Evolutionary conservation across 176 grass and related monocot genomes (phyloP).

Genomic region (Oryza officinalis): DNA sequence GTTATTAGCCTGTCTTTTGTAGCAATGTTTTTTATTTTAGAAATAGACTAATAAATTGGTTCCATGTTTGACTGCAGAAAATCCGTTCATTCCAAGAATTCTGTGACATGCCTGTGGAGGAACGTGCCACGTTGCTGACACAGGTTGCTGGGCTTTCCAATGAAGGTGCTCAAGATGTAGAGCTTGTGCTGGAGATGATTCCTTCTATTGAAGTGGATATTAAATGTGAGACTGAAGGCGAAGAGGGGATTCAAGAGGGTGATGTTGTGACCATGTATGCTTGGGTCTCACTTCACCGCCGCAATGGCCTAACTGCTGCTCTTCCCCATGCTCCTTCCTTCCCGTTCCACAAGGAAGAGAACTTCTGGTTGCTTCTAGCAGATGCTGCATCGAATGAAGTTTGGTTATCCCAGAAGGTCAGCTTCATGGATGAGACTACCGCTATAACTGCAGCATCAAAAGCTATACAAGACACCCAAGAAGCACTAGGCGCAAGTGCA

Average conservation of each 20-base stretch:
- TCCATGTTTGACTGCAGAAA: conserved; percentile 56
- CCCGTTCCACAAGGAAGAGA: conserved; percentile 95
- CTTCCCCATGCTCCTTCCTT: conserved; percentile 79
- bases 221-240: conserved; percentile 95
- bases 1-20: neutral
- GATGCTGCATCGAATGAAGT: conserved; percentile 71
- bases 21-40: neutral
- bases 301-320: conserved; percentile 78
- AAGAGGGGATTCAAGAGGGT: conserved; percentile 93
- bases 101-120: conserved; percentile 56
- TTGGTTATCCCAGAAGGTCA: conserved; percentile 94
- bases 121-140: conserved; percentile 69
- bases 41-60: neutral
- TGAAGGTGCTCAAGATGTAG: conserved; percentile 61
- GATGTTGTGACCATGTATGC: conserved; percentile 97
- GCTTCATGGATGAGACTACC: conserved; percentile 82
- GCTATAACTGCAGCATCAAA: conserved; percentile 89
- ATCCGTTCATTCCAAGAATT: conserved; percentile 86
- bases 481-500: conserved; percentile 63
- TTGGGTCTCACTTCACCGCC: conserved; percentile 80
- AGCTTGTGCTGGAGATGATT: conserved; percentile 90
- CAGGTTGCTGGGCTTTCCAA: conserved; percentile 77
- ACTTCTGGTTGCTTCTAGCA: conserved; percentile 93
- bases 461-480: conserved; percentile 87
- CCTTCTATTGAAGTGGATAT: conserved; percentile 88